A percentile compares a stretch with the other conserved stretches of the same genome.
phyloP scores from a whole-genome alignment of 257 asterid species.

The Coffea eugenioides region DNA sequence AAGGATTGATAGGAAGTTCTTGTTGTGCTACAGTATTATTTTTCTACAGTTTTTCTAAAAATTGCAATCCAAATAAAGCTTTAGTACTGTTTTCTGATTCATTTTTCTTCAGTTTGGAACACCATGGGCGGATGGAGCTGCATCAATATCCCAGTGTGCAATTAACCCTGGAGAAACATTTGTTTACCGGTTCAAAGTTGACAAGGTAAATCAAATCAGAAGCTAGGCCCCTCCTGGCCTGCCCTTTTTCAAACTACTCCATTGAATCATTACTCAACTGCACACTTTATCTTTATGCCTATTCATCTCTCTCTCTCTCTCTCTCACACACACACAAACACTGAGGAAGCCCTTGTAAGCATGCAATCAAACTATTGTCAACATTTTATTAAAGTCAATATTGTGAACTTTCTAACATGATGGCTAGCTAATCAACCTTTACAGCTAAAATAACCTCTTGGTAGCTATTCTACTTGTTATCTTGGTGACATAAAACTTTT shows the following conservation, averaged over 20 bases:
- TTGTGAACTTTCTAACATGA: no score
- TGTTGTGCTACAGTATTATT: not conserved
- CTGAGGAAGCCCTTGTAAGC: no score
- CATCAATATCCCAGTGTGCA: constrained; percentile 79
- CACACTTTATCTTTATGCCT: not conserved
- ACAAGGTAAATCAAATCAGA: constrained; percentile 39
- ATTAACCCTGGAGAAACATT: constrained; percentile 74
- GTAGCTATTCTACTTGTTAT: no score
- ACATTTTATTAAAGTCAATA: no score
- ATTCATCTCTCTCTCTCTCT: no score
- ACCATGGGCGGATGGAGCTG: constrained; percentile 96
- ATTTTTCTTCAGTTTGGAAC: constrained; percentile 55
- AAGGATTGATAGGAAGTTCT: not conserved
- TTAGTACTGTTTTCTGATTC: not conserved
- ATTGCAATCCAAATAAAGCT: no score
- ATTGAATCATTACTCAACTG: not conserved
- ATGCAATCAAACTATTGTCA: no score
- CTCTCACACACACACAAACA: no score
- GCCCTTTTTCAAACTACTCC: not conserved
- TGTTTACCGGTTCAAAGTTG: constrained; percentile 55
- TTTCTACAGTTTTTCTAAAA: no score
- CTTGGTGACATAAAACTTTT: no score
- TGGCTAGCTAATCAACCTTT: no score
- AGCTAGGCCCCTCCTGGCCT: not conserved
- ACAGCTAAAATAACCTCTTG: no score